These are phyloP conservation scores for Pestalotiopsis sp. DNA, from an alignment of 2,329 filamentous ascomycete species.

Conservation along the genomic window DNA sequence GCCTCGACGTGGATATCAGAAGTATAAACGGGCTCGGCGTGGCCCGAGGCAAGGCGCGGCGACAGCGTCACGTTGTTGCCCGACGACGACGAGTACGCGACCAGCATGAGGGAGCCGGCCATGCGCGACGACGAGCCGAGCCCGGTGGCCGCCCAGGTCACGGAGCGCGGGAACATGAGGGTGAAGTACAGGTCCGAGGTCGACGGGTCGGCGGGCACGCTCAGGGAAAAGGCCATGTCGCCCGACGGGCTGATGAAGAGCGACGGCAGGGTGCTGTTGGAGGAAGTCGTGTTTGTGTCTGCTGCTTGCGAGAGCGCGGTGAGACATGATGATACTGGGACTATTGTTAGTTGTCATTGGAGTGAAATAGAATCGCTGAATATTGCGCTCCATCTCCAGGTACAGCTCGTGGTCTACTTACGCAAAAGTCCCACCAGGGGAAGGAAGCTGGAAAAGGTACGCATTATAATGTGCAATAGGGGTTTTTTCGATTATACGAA, in stretches of 20 bases:
- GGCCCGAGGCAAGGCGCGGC: conserved; percentile 51
- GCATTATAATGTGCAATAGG: background rate
- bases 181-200: conserved; percentile 55
- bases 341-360: background rate
- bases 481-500: background rate
- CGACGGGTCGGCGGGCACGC: conserved; percentile 70
- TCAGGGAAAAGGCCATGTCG: conserved; percentile 64
- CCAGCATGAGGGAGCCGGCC: conserved; percentile 54
- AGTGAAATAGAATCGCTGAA: background rate
- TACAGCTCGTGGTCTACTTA: background rate
- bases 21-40: conserved; percentile 55
- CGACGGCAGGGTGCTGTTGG: conserved; percentile 22
- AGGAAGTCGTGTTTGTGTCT: background rate
- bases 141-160: conserved; percentile 58
- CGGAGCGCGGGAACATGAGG: conserved; percentile 47
- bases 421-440: conserved; percentile 2
- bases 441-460: background rate
- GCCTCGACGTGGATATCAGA: conserved; percentile 45
- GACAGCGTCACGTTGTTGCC: conserved; percentile 58
- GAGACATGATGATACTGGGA: no score
- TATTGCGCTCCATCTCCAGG: background rate
- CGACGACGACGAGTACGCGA: conserved; percentile 53
- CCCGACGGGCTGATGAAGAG: conserved; percentile 29
- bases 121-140: conserved; percentile 53
- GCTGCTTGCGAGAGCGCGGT: no score